Evolutionary conservation across 2,329 filamentous ascomycete species (phyloP).

Genomic region (Atkinsonella texensis): DNA sequence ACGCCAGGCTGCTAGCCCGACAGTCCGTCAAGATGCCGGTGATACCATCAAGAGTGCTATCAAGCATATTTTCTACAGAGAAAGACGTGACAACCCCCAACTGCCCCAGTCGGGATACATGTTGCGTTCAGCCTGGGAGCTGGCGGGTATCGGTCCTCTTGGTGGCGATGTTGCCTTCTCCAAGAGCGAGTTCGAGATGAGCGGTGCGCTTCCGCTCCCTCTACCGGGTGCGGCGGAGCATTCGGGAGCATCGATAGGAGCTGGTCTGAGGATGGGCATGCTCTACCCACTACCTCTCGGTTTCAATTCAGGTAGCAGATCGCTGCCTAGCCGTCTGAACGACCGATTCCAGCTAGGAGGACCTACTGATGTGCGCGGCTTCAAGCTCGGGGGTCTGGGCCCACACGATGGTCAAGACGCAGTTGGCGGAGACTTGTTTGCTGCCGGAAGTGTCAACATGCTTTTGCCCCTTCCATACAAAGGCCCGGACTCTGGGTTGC

Average conservation of each 20-base stretch:
- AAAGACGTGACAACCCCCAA: constrained; percentile 73
- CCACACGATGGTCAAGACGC: constrained; percentile 78
- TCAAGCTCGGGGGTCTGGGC: constrained; percentile 78
- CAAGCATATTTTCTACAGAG: constrained; percentile 67
- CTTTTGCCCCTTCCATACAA: constrained; percentile 74
- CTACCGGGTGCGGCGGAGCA: constrained; percentile 56
- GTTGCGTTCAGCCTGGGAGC: constrained; percentile 62
- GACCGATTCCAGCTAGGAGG: constrained; percentile 94
- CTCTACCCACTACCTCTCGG: constrained; percentile 69
- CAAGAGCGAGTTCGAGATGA: constrained; percentile 79
- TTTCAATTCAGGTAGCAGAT: constrained; percentile 34
- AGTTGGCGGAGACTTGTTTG: constrained; percentile 83
- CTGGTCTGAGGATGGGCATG: constrained; percentile 67
- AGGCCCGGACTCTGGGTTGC: constrained; percentile 70
- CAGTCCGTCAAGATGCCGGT: constrained; percentile 73
- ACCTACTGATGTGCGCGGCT: constrained; percentile 87
- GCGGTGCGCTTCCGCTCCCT: constrained; percentile 61
- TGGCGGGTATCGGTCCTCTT: constrained; percentile 78
- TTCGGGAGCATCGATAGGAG: constrained; percentile 72
- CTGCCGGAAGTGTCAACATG: constrained; percentile 76
- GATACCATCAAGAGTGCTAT: constrained; percentile 84
- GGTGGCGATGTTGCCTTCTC: constrained; percentile 87
- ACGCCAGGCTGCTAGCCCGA: constrained; percentile 62
- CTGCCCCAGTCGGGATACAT: constrained; percentile 76
- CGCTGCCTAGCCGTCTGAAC: constrained; percentile 67